Conservation (phyloP, 2,329 filamentous ascomycete genomes). For the Dactylellina drechsleri region DNA sequence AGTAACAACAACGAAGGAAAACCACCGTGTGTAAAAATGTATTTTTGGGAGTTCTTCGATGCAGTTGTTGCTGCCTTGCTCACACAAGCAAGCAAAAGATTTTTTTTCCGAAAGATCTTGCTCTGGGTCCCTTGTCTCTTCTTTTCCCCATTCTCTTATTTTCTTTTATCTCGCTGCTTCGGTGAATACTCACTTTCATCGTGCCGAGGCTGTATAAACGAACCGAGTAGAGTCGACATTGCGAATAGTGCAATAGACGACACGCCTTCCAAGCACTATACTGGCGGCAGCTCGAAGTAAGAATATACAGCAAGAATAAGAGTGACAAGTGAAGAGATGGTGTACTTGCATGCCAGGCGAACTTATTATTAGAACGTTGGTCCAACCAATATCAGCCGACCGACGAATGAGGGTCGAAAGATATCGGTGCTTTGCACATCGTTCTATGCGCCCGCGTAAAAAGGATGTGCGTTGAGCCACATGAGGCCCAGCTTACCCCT, state of each 20-base stretch:
- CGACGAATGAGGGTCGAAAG: constrained; percentile 42
- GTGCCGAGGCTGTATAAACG: not conserved
- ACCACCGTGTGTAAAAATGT: constrained; percentile 37
- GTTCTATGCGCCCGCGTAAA: constrained; percentile 50
- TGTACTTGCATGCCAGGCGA: constrained; percentile 1
- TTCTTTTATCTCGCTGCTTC: no score
- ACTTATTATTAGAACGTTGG: constrained; percentile 53
- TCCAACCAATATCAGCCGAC: constrained; percentile 50
- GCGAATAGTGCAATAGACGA: constrained; percentile 18
- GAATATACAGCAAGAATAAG: constrained; percentile 20
- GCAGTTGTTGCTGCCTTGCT: constrained; percentile 43
- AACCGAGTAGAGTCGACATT: constrained; percentile 10
- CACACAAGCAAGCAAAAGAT: constrained; percentile 10
- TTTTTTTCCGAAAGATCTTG: not conserved
- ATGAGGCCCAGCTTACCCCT: constrained; percentile 33
- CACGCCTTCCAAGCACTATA: not conserved
- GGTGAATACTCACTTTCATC: not conserved
- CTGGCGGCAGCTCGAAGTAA: not conserved
- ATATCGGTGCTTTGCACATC: constrained; percentile 15
- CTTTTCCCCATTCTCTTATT: not conserved
- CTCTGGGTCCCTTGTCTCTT: not conserved
- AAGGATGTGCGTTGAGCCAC: constrained; percentile 41
- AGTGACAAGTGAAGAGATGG: constrained; percentile 10
- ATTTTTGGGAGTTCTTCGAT: constrained; percentile 45
- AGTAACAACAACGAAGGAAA: constrained; percentile 34